Evolutionary conservation across 2,329 filamentous ascomycete species (phyloP), one percentile per base, ranked within the genome.

Genomic region (Sordariomycetes sp.): DNA sequence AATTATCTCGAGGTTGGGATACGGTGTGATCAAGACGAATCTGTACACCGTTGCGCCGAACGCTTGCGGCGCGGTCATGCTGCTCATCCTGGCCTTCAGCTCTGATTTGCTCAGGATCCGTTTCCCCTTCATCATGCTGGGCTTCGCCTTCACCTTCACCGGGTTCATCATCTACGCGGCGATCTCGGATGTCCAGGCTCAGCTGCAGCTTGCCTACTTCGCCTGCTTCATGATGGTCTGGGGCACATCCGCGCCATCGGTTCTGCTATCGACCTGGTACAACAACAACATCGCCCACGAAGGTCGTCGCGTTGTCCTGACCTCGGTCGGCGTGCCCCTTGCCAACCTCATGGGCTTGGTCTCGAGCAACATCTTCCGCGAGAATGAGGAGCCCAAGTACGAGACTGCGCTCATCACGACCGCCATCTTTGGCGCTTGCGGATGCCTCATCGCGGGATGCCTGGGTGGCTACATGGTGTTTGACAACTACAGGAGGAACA

Each of bases 221-320:
- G 80, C 82, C 5, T 78, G 72, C 35, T 88, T 87, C 54, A 82
- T 87, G 79, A 86, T 87, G 80, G 82, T 77, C 9, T 86, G 81
- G 77, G 83, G 83, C 12, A 86, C 81, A 0, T 79, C 76, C 1
- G 82, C 82, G 0, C 82, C 84, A 0, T 82, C 75, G 0, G 82
- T 87, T 8, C 63, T 88, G 10, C 63, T 79, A 61, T 76, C 43
- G 64, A 75, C 37, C 19, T 63, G 51, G 79, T 87, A 86, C 59
- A 88, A 85, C 59, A 88, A 88, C 63, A 90, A 90, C 51, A 72
- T 86, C 36, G 82, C 82, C 1, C 72, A 88, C 46, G 84, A 88
- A 55, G 79, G 79, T 37, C 7, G 77, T 24, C 77, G 83, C 30
- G 68, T 86, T 6, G 66, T 79, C 1, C 62, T 86, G 11, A 87